Base-by-base conservation (phyloP, 2,329 filamentous ascomycete species). In the Simplicillium sp. region DNA sequence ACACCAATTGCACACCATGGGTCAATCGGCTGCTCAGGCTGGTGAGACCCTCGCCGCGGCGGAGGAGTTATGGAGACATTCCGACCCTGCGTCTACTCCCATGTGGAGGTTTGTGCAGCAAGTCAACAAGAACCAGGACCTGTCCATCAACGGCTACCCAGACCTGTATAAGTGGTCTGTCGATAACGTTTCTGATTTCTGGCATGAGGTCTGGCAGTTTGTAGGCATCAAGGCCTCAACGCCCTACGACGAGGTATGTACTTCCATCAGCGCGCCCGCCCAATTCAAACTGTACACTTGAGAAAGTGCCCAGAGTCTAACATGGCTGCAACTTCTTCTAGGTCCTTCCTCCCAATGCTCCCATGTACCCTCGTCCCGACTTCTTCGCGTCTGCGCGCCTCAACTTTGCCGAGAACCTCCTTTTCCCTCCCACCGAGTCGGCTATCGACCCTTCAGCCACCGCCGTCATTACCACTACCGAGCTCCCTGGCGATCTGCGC, bases 381-480 rank as follows among this genome's bases (percentile, higher is more conserved):
- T 97, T 95, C 69, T 97, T 96, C 59, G 61, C 78, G 42, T 82
- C 82, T 9, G 76, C 85, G 12, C 79, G 70, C 43, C 70, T 97
- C 48, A 98, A 97, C 61, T 97, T 96, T 58, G 89, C 90, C 18
- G 87, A 97, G 65, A 98, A 98, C 59, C 70, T 97, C 40, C 77
- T 98, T 3, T 96, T 82, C 58, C 90, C 90, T 3, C 70, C 69
- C 38, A 53, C 55, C 3, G 39, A 48, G 34, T 48, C 52, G 29
- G 44, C 54, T 18, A 46, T 59, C 29, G 65, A 82, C 47, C 74
- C 81, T 38, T 61, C 77, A 36, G 69, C 73, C 4, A 62, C 76
- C 7, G 89, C 89, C 14, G 72, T 94, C 36, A 84, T 96, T 52
- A 85, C 84, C 18, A 82, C 78, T 4, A 95, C 87, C 11, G 90